Conservation (phyloP, 768 basidiomycete species). For the Exidia glandulosa region DNA sequence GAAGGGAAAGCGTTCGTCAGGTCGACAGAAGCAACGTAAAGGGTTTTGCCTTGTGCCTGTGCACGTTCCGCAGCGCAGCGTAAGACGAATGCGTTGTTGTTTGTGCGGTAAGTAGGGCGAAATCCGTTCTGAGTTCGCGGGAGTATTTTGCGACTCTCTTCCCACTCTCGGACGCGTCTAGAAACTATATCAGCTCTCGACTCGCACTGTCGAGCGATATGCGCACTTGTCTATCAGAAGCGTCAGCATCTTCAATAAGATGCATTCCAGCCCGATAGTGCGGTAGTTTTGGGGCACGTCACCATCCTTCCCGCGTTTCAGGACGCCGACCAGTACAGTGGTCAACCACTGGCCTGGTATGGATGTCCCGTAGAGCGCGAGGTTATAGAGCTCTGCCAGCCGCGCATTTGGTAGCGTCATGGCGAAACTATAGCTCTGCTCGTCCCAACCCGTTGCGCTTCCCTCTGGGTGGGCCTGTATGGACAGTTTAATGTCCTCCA, state of each 20-base stretch:
- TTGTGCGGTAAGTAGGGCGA: too few relatives aligned
- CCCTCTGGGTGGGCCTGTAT: neutral
- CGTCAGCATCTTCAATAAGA: constrained; percentile 16
- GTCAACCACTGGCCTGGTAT: constrained; percentile 7
- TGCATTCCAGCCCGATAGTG: constrained; percentile 20
- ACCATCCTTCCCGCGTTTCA: constrained; percentile 11
- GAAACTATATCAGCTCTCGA: too few relatives aligned
- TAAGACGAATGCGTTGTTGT: too few relatives aligned
- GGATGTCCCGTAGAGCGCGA: neutral
- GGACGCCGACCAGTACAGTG: constrained; percentile 6
- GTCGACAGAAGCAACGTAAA: too few relatives aligned
- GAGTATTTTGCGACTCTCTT: too few relatives aligned
- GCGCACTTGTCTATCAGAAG: constrained; percentile 14
- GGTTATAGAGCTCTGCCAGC: neutral
- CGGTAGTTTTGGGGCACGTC: constrained; percentile 15
- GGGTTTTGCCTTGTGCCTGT: too few relatives aligned
- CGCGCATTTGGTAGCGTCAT: neutral
- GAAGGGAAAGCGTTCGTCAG: too few relatives aligned
- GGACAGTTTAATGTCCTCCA: neutral
- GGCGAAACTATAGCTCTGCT: neutral
- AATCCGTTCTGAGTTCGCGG: too few relatives aligned
- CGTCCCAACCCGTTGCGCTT: neutral
- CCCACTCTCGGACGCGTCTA: too few relatives aligned
- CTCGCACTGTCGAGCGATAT: too few relatives aligned
- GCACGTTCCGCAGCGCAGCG: too few relatives aligned